phyloP scores from a whole-genome alignment of 257 asterid species.

The Ophiorrhiza pumila region DNA sequence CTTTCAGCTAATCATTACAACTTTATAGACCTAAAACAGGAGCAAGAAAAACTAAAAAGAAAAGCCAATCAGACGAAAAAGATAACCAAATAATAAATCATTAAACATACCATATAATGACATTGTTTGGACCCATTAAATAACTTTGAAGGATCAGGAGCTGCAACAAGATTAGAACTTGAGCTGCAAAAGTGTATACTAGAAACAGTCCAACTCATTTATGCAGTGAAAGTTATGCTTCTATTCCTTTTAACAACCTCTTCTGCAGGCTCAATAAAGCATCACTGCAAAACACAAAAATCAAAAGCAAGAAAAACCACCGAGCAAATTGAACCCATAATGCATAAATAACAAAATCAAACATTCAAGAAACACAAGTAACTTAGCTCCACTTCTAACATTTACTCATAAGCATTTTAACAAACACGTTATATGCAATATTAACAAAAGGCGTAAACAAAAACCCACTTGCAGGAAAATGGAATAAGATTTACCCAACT shows the following conservation, averaged over 20 bases:
- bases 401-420: slow-evolving; percentile 2
- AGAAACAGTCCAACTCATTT: slow-evolving; percentile 20
- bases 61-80: too few relatives aligned
- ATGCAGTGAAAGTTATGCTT: background rate
- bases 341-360: background rate
- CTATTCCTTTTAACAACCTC: background rate
- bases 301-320: background rate
- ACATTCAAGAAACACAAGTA: background rate
- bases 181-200: slow-evolving; percentile 5
- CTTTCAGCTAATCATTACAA: background rate
- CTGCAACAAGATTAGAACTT: slow-evolving; percentile 4
- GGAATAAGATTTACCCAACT: too few relatives aligned
- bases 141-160: background rate
- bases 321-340: background rate
- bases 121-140: background rate
- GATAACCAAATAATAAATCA: background rate
- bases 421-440: background rate
- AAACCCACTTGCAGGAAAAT: too few relatives aligned
- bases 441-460: too few relatives aligned
- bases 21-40: background rate
- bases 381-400: background rate
- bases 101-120: slow-evolving; percentile 15
- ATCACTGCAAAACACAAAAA: slow-evolving; percentile 13
- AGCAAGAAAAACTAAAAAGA: too few relatives aligned
- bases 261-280: slow-evolving; percentile 4